Conservation (phyloP, 2,329 filamentous ascomycete species). For the Boeremia exigua region DNA sequence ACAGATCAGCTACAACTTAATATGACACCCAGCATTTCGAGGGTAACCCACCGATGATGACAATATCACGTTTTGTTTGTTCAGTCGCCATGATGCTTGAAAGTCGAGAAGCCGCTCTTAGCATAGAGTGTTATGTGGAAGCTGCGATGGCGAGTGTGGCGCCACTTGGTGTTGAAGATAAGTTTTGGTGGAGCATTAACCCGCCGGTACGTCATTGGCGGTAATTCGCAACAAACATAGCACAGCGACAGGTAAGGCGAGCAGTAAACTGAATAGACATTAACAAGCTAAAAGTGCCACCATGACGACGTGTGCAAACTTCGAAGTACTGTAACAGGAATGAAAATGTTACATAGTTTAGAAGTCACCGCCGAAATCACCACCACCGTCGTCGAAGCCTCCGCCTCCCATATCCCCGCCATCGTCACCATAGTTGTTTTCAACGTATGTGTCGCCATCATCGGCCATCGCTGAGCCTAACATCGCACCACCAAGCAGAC, state of each 20-base stretch:
- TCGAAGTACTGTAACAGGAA: too few relatives aligned
- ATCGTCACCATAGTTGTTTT: constrained; percentile 39
- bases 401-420: constrained; percentile 10
- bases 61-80: constrained; percentile 40
- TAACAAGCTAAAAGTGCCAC: not conserved
- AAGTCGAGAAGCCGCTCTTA: constrained; percentile 24
- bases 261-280: not conserved
- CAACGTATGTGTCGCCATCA: constrained; percentile 32
- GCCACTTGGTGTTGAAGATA: constrained; percentile 22
- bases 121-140: constrained; percentile 22
- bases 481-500: constrained; percentile 78
- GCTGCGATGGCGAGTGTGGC: constrained; percentile 20
- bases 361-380: constrained; percentile 2
- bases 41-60: constrained; percentile 44
- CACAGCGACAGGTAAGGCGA: not conserved
- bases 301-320: too few relatives aligned
- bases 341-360: not conserved
- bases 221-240: not conserved
- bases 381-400: constrained; percentile 1
- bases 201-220: constrained; percentile 26
- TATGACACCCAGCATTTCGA: not conserved
- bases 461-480: constrained; percentile 67
- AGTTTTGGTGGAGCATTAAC: constrained; percentile 17
- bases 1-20: not conserved
- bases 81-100: constrained; percentile 35